Evolutionary conservation across 805 yeast species (phyloP).

Genomic region (Candida tallmaniae): DNA sequence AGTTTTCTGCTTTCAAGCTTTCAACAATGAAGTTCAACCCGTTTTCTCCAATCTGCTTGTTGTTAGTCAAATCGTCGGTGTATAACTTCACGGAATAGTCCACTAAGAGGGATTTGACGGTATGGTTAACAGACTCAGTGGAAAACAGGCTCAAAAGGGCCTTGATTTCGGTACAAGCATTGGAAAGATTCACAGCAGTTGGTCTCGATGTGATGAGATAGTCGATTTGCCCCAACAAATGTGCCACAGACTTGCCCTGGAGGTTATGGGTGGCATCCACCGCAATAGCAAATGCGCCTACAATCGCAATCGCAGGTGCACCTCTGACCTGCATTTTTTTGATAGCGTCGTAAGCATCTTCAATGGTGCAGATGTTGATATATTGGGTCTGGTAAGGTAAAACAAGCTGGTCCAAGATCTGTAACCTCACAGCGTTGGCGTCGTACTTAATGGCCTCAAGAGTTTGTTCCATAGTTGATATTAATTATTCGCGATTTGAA

Average conservation of each 20-base stretch:
- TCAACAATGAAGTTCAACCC: slow-evolving; percentile 68
- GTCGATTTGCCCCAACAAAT: slow-evolving; percentile 49
- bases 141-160: slow-evolving; percentile 17
- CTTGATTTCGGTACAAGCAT: slow-evolving; percentile 59
- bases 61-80: slow-evolving; percentile 75
- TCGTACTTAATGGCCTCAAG: slow-evolving; percentile 67
- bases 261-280: slow-evolving; percentile 50
- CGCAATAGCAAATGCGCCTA: slow-evolving; percentile 79
- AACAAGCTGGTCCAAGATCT: slow-evolving; percentile 73
- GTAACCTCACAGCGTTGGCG: slow-evolving; percentile 39
- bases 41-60: slow-evolving; percentile 70
- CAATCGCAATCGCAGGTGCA: slow-evolving; percentile 97
- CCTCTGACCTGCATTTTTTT: slow-evolving; percentile 93
- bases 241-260: slow-evolving; percentile 16
- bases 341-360: slow-evolving; percentile 81
- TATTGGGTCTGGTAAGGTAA: slow-evolving; percentile 79
- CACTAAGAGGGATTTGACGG: slow-evolving; percentile 29
- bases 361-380: slow-evolving; percentile 54
- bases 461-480: slow-evolving; percentile 13
- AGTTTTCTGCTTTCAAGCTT: slow-evolving; percentile 41
- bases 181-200: slow-evolving; percentile 88
- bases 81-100: slow-evolving; percentile 53
- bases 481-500: not conserved
- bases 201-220: slow-evolving; percentile 78
- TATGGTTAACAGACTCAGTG: slow-evolving; percentile 19